A percentile compares a stretch with the other conserved stretches of the same genome.
phyloP scores from a whole-genome alignment of 2,329 filamentous ascomycete species.

The Penicillium sp. region DNA sequence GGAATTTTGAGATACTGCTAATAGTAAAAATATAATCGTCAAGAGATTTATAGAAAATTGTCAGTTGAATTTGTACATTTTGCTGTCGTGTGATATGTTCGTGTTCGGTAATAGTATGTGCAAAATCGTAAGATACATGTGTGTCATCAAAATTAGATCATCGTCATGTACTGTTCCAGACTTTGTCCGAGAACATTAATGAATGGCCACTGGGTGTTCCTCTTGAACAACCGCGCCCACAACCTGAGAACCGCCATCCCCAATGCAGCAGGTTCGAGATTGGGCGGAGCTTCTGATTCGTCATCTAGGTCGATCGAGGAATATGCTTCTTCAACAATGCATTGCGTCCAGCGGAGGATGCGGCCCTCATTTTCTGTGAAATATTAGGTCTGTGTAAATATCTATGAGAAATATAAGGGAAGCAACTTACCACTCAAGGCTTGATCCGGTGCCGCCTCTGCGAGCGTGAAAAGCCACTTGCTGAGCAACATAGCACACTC shows the following conservation, averaged over 20 bases:
- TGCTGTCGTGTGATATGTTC: not conserved
- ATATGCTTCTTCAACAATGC: slow-evolving; percentile 40
- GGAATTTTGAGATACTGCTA: not conserved
- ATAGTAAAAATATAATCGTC: not conserved
- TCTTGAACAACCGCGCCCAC: slow-evolving; percentile 38
- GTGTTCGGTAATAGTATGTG: not conserved
- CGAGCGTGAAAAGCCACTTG: slow-evolving; percentile 49
- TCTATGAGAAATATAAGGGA: not conserved
- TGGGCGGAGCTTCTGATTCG: slow-evolving; percentile 27
- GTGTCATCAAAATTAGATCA: slow-evolving; percentile 24
- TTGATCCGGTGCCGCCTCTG: slow-evolving; percentile 32
- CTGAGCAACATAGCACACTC: slow-evolving; percentile 48
- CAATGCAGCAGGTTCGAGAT: slow-evolving; percentile 33
- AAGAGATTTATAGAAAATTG: not conserved
- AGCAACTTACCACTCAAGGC: slow-evolving; percentile 32
- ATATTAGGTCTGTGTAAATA: not conserved
- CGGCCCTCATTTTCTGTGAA: slow-evolving; percentile 36
- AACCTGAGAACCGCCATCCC: slow-evolving; percentile 36
- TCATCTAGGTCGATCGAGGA: slow-evolving; percentile 37
- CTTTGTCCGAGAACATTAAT: slow-evolving; percentile 40
- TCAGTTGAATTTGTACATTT: not conserved
- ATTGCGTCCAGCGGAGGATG: slow-evolving; percentile 38
- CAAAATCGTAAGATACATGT: not conserved
- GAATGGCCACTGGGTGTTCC: slow-evolving; percentile 41
- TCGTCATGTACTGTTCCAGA: slow-evolving; percentile 34